phyloP scores from a whole-genome alignment of 768 basidiomycete species.

The Russula sp. region DNA sequence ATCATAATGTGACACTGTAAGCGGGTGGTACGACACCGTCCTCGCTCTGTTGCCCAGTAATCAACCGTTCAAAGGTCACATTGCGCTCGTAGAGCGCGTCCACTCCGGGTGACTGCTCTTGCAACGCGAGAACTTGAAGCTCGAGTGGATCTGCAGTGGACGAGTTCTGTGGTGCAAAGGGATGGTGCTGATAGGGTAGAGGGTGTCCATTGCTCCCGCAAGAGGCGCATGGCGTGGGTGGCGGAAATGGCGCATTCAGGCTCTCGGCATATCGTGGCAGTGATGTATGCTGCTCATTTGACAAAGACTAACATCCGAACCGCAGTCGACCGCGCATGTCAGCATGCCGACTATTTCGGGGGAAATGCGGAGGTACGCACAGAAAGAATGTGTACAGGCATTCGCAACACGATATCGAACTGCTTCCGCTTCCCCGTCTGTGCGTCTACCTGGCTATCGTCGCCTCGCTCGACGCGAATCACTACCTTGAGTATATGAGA shows the following conservation, averaged over 20 bases:
- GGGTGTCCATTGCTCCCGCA: not conserved
- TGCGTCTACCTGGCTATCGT: constrained; percentile 54
- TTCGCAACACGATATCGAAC: constrained; percentile 83
- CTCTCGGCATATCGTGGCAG: constrained; percentile 14
- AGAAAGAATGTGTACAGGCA: constrained; percentile 82
- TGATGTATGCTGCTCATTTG: constrained; percentile 6
- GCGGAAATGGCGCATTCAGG: not conserved
- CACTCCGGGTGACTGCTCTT: constrained; percentile 27
- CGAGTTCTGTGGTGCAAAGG: not conserved
- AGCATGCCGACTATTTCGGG: not conserved
- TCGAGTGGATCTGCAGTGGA: not conserved
- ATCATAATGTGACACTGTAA: constrained; percentile 37
- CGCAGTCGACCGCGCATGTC: not conserved
- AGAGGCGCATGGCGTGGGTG: not conserved
- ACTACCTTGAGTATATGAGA: constrained; percentile 75
- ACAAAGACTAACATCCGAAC: constrained; percentile 6
- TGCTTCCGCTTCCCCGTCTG: constrained; percentile 71
- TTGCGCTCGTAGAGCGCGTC: constrained; percentile 38
- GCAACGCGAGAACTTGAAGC: not conserved
- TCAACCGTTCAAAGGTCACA: constrained; percentile 59
- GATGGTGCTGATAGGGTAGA: not conserved
- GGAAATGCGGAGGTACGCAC: constrained; percentile 39
- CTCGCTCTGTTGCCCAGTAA: constrained; percentile 78
- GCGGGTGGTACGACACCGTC: constrained; percentile 79
- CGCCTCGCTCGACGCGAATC: constrained; percentile 78